Conservation (phyloP, 2,329 filamentous ascomycete species). For the Stagonosporopsis vannaccii region DNA sequence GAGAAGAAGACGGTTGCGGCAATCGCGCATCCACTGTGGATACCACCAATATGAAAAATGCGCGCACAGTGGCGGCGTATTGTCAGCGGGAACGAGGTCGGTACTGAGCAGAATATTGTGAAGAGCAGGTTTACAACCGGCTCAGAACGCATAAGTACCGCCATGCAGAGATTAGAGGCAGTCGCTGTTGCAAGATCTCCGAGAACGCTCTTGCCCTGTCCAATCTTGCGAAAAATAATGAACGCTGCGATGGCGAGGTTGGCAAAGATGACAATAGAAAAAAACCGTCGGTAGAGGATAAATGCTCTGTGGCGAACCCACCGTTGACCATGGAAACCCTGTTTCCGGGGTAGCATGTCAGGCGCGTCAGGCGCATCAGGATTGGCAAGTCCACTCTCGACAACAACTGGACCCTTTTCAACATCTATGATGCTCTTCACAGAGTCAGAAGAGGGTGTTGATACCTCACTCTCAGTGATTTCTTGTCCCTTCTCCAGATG, state of each 20-base stretch:
- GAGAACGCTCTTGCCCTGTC: slow-evolving; percentile 31
- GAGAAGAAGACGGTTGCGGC: slow-evolving; percentile 54
- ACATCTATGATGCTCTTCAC: slow-evolving; percentile 1
- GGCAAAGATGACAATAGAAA: slow-evolving; percentile 37
- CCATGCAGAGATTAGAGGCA: slow-evolving; percentile 47
- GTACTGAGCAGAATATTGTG: slow-evolving; percentile 44
- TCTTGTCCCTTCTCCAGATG: neutral
- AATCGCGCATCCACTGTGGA: slow-evolving; percentile 48
- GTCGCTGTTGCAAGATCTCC: slow-evolving; percentile 46
- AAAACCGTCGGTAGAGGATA: slow-evolving; percentile 44
- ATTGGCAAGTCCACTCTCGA: neutral
- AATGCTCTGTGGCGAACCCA: slow-evolving; percentile 44
- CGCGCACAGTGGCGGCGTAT: slow-evolving; percentile 45
- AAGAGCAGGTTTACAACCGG: slow-evolving; percentile 49
- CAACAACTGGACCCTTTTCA: neutral
- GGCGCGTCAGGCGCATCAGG: slow-evolving; percentile 17
- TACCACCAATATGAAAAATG: slow-evolving; percentile 48
- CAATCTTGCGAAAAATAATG: slow-evolving; percentile 34
- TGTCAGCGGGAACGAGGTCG: slow-evolving; percentile 38
- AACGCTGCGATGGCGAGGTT: slow-evolving; percentile 39
- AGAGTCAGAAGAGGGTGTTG: slow-evolving; percentile 2
- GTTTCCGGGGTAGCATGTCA: slow-evolving; percentile 33
- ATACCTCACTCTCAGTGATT: neutral
- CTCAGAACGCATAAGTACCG: slow-evolving; percentile 47
- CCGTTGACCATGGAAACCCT: slow-evolving; percentile 35